Evolutionary conservation across 2,329 filamentous ascomycete species (phyloP).

Genomic region (Tolypocladium endophyticum): DNA sequence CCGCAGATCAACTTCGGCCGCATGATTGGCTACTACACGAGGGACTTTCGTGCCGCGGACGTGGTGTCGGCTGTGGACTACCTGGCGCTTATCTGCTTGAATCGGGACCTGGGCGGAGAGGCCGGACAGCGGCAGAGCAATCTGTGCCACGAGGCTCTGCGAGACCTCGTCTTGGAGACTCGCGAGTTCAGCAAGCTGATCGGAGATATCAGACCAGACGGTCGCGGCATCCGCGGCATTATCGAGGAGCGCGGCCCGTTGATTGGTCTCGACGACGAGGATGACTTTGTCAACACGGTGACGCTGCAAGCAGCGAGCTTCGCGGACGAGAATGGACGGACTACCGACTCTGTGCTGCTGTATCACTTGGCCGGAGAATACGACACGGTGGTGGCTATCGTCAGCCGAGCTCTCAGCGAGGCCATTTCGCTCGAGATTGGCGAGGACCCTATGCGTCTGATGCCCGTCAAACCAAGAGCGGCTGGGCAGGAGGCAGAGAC

Average conservation of each 20-base stretch:
- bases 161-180: constrained; percentile 92
- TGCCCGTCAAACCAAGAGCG: constrained; percentile 66
- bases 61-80: constrained; percentile 90
- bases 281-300: constrained; percentile 83
- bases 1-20: constrained; percentile 90
- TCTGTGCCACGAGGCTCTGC: constrained; percentile 84
- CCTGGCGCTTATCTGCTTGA: constrained; percentile 81
- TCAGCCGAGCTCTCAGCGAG: constrained; percentile 84
- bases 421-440: constrained; percentile 79
- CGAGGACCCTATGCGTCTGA: constrained; percentile 65
- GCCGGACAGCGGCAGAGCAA: constrained; percentile 66
- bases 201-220: constrained; percentile 81
- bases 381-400: constrained; percentile 81
- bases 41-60: constrained; percentile 86
- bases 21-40: constrained; percentile 90
- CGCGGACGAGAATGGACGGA: constrained; percentile 88
- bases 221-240: constrained; percentile 71
- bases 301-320: constrained; percentile 85
- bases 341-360: constrained; percentile 84
- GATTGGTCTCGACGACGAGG: constrained; percentile 68
- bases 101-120: constrained; percentile 67
- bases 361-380: constrained; percentile 95
- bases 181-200: constrained; percentile 90
- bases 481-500: constrained; percentile 26
- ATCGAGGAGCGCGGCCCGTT: constrained; percentile 78